A percentile compares a stretch with the other conserved stretches of the same genome.
Evolutionary conservation across 1,284 basidiomycete species (phyloP).

Genomic region (Ceratobasidium sp.): DNA sequence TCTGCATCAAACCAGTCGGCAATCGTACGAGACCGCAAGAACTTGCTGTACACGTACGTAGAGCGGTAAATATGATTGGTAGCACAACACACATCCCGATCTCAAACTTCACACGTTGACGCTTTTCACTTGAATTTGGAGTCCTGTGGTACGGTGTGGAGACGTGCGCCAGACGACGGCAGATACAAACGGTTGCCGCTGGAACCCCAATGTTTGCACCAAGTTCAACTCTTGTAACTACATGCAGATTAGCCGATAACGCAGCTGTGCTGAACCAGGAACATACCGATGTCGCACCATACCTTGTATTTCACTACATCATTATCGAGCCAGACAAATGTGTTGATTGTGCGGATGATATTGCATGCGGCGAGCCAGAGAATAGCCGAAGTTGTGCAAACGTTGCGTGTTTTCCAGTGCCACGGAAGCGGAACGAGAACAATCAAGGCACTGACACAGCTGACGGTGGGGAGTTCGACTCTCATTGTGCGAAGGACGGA

Average conservation of each 20-base stretch:
- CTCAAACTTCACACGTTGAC: too few species aligned
- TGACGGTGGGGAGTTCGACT: constrained; percentile 36
- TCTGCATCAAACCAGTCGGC: too few species aligned
- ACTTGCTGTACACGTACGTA: too few species aligned
- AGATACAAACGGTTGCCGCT: constrained; percentile 50
- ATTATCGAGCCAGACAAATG: constrained; percentile 50
- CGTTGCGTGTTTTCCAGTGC: constrained; percentile 60
- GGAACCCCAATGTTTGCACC: constrained; percentile 45
- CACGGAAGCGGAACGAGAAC: constrained; percentile 48
- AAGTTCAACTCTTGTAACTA: constrained; percentile 43
- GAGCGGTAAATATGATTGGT: too few species aligned
- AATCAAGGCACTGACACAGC: constrained; percentile 45
- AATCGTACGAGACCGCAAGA: too few species aligned
- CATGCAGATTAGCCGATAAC: too few species aligned
- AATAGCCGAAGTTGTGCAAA: constrained; percentile 61
- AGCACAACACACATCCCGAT: too few species aligned
- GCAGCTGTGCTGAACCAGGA: neutral
- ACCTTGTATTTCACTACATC: constrained; percentile 45
- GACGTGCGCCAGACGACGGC: constrained; percentile 47
- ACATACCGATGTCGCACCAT: constrained; percentile 53
- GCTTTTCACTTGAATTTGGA: too few species aligned
- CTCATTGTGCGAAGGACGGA: too few species aligned
- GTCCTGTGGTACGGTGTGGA: constrained; percentile 39
- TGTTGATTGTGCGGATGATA: constrained; percentile 62
- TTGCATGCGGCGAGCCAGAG: constrained; percentile 63